Conservation (phyloP, 306 rosid genomes). For the Fagus crenata region DNA sequence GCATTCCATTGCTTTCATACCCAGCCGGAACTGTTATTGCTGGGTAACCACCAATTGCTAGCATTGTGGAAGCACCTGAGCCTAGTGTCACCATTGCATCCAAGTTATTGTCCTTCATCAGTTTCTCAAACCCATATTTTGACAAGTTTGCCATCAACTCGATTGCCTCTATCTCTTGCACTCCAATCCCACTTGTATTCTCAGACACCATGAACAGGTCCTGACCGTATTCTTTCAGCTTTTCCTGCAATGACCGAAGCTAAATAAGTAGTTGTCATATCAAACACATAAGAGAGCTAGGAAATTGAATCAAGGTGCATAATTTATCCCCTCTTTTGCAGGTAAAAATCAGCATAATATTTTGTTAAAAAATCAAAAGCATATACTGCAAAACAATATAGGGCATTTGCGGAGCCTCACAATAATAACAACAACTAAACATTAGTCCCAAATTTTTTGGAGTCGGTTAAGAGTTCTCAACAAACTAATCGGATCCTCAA, state of each 20-base stretch:
- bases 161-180: constrained; percentile 18
- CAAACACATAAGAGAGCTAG: no score
- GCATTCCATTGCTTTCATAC: constrained; percentile 34
- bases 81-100: constrained; percentile 45
- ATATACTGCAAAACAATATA: no score
- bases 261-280: not conserved
- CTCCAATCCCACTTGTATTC: constrained; percentile 32
- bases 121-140: constrained; percentile 33
- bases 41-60: constrained; percentile 48
- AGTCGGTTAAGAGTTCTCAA: no score
- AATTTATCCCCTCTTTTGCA: no score
- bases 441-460: no score
- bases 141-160: constrained; percentile 24
- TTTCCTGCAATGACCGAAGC: constrained; percentile 35
- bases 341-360: no score
- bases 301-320: no score
- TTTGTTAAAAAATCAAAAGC: no score
- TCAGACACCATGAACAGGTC: constrained; percentile 41
- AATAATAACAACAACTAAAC: no score
- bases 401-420: no score
- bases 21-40: constrained; percentile 47
- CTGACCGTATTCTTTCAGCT: constrained; percentile 48
- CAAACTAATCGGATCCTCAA: no score
- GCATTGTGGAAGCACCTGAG: constrained; percentile 20
- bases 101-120: constrained; percentile 31